Percentiles rank a stretch among this genome's conserved stretches.
These are phyloP conservation scores for Candida gigantensis DNA, from an alignment of 1,139 yeast species.

Conservation along the genomic window DNA sequence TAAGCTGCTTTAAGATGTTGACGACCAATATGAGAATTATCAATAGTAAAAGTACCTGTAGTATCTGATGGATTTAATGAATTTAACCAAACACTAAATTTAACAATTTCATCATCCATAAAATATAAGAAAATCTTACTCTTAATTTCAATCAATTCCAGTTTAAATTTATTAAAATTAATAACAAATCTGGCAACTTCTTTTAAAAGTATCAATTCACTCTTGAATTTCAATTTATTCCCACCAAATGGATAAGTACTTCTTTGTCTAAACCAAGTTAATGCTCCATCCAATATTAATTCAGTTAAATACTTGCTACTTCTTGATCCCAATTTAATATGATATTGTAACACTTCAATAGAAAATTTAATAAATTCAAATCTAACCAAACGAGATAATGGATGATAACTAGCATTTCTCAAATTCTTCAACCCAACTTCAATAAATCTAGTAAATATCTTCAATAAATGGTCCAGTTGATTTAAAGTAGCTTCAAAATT, in stretches of 20 bases:
- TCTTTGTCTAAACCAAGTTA: conserved; percentile 75
- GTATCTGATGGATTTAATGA: conserved; percentile 57
- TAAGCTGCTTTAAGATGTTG: conserved; percentile 55
- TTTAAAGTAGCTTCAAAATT: conserved; percentile 79
- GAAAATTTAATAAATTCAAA: conserved; percentile 75
- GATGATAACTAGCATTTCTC: conserved; percentile 71
- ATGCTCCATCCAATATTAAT: conserved; percentile 62
- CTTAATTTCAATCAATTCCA: conserved; percentile 39
- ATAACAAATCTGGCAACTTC: conserved; percentile 47
- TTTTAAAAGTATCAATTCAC: conserved; percentile 63
- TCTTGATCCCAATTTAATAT: conserved; percentile 49
- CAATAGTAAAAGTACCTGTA: conserved; percentile 35
- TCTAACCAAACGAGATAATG: conserved; percentile 72
- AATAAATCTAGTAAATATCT: conserved; percentile 65
- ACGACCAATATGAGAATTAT: conserved; percentile 31
- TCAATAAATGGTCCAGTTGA: conserved; percentile 71
- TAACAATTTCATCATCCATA: conserved; percentile 73
- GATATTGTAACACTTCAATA: conserved; percentile 61
- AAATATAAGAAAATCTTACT: conserved; percentile 58
- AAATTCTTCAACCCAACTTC: conserved; percentile 59
- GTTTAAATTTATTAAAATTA: conserved; percentile 23
- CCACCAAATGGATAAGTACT: conserved; percentile 83
- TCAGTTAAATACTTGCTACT: conserved; percentile 48
- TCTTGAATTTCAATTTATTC: conserved; percentile 67
- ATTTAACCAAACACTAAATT: conserved; percentile 76